Evolutionary conservation across 805 yeast species (phyloP).

Genomic region (Suhomyces xylopsoci): DNA sequence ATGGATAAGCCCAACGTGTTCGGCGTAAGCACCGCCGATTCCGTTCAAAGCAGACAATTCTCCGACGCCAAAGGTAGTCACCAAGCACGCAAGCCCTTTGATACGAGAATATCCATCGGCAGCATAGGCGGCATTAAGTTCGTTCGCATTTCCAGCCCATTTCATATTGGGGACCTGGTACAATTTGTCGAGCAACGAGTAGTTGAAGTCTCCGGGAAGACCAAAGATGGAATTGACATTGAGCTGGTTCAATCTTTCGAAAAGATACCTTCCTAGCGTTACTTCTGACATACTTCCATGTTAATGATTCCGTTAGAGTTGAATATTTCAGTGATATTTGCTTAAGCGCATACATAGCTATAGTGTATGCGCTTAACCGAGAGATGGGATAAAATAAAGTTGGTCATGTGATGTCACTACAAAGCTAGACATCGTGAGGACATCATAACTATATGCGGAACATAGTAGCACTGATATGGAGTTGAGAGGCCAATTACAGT

Average conservation of each 20-base stretch:
- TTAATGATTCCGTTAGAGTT: neutral
- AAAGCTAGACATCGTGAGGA: too few species aligned
- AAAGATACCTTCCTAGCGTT: slow-evolving; percentile 29
- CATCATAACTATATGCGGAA: too few species aligned
- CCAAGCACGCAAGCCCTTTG: slow-evolving; percentile 27
- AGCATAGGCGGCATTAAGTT: slow-evolving; percentile 27
- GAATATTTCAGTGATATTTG: neutral
- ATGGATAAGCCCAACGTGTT: slow-evolving; percentile 34
- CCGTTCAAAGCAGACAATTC: slow-evolving; percentile 37
- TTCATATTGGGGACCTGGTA: slow-evolving; percentile 31
- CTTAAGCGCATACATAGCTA: neutral
- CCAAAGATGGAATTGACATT: slow-evolving; percentile 31
- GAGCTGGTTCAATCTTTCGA: slow-evolving; percentile 32
- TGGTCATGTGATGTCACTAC: neutral
- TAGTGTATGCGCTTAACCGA: neutral
- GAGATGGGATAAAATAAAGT: too few species aligned
- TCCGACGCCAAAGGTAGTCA: slow-evolving; percentile 36
- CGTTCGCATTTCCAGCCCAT: slow-evolving; percentile 38
- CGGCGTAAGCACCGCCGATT: slow-evolving; percentile 34
- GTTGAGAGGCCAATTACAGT: too few species aligned
- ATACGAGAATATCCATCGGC: slow-evolving; percentile 26
- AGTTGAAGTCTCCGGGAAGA: slow-evolving; percentile 35
- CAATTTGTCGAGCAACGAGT: slow-evolving; percentile 31
- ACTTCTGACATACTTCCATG: slow-evolving; percentile 22
- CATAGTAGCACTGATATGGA: too few species aligned